Evolutionary conservation across 169 alveolate species (phyloP).

Genomic region (Babesia sp.): DNA sequence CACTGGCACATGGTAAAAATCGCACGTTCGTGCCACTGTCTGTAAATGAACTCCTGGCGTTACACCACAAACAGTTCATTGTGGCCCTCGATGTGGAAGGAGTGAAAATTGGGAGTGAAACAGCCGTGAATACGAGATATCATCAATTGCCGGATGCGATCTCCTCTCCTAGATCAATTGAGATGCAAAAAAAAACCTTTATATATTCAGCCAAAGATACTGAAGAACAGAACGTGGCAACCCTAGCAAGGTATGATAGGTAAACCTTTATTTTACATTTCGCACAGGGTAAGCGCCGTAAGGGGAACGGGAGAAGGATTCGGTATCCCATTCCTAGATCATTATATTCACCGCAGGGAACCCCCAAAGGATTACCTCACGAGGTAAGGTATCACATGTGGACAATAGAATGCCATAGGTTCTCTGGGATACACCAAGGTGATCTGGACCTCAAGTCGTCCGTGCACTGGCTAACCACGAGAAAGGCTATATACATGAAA

Average conservation of each 20-base stretch:
- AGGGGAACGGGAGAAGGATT: slow-evolving; percentile 66
- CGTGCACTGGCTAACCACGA: slow-evolving; percentile 76
- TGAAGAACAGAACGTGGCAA: slow-evolving; percentile 26
- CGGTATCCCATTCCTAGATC: slow-evolving; percentile 79
- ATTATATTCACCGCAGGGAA: slow-evolving; percentile 72
- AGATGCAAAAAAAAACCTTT: slow-evolving; percentile 14
- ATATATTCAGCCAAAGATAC: slow-evolving; percentile 7
- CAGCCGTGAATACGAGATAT: background rate
- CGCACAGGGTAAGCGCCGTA: slow-evolving; percentile 71
- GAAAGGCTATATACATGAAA: slow-evolving; percentile 71
- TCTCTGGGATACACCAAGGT: slow-evolving; percentile 80
- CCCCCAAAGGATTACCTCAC: slow-evolving; percentile 82
- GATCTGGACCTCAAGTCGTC: slow-evolving; percentile 78
- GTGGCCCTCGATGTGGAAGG: slow-evolving; percentile 67
- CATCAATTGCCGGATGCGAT: background rate
- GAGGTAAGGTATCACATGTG: slow-evolving; percentile 40
- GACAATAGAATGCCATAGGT: slow-evolving; percentile 22
- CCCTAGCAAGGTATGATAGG: slow-evolving; percentile 53
- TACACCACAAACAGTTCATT: slow-evolving; percentile 35
- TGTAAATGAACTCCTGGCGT: slow-evolving; percentile 35
- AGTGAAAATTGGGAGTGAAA: slow-evolving; percentile 50
- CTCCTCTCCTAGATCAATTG: background rate
- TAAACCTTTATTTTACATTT: background rate
- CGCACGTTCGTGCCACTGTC: slow-evolving; percentile 59
- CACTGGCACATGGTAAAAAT: slow-evolving; percentile 51